phyloP scores from a whole-genome alignment of 2,329 filamentous ascomycete species.

The Diplodia seriata region DNA sequence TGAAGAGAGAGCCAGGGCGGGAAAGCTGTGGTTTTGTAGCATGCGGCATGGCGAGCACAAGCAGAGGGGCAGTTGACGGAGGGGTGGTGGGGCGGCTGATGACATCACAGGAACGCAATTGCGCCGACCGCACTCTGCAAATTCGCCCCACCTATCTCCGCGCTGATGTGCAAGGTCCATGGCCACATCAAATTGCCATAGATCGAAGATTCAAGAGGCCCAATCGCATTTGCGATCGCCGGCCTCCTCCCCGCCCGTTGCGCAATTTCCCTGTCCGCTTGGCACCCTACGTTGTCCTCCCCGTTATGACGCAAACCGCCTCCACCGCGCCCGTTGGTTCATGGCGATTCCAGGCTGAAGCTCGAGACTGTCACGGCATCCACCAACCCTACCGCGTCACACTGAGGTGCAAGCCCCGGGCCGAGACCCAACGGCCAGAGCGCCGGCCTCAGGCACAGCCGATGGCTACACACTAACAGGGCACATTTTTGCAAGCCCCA shows the following conservation, averaged over 20 bases:
- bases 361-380: neutral
- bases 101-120: constrained; percentile 21
- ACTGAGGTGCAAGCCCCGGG: neutral
- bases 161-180: constrained; percentile 22
- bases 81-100: constrained; percentile 24
- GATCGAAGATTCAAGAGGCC: constrained; percentile 31
- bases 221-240: constrained; percentile 14
- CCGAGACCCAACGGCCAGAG: neutral
- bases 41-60: neutral
- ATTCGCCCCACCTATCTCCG: constrained; percentile 13
- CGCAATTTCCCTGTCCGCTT: constrained; percentile 8
- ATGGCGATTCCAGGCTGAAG: neutral
- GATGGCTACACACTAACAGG: constrained; percentile 11
- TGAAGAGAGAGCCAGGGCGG: neutral
- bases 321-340: neutral
- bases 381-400: constrained; percentile 1
- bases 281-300: neutral
- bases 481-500: neutral
- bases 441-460: neutral
- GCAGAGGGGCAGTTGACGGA: constrained; percentile 4
- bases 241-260: constrained; percentile 3
- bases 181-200: neutral
- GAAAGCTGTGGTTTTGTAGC: constrained; percentile 20
- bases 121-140: neutral
- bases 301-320: constrained; percentile 17